Base-by-base conservation (phyloP, 108 stramenopile genomes). In the Cyclotella sp. region DNA sequence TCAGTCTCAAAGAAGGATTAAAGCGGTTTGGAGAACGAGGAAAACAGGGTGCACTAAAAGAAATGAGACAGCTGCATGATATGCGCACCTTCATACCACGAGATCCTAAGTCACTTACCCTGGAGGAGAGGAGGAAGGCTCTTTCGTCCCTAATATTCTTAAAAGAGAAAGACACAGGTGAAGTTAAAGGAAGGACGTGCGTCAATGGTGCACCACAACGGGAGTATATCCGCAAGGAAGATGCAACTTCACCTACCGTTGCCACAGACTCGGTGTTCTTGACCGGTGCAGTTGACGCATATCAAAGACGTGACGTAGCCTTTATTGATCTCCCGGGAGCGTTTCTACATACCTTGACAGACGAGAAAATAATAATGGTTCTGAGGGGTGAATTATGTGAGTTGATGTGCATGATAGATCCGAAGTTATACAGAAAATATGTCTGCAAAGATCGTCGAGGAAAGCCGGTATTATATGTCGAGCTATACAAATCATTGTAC, bases 61-160 rank as follows among this genome's bases (percentile, higher is more conserved):
- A 89, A 53, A 49, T 89, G 27, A 62, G 77, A 30, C 84, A 86
- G 52, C 64, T 86, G n/a, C 63, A 82, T 22, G 70, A 78, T 44
- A 53, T 79, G 51, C 44, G 68, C 9, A 65, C 54, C 7, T 77
- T 77, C 44, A 46, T 63, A 26, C 77, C 84, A 15, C 29, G 51
- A 6, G 55, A 82, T 30, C 39, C 61, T 19, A 58, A 67, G 9
- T 49, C 51, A 14, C 13, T 86, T 3, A 78, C 80, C 2, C 30
- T 39, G 27, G 75, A 83, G 44, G 59, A 88, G 30, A 52, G 26
- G 15, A 53, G 12, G 24, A 46, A 82, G 75, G 34, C 34, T 6
- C 34, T 34, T 34, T 34, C 34, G 34, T 34, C 34, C 34, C 34
- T 34, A 5, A 34, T 34, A 2, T 34, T 34, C 34, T 34, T 34